Base-by-base conservation (phyloP, 164 flowering plant species). In the Piper betle region DNA sequence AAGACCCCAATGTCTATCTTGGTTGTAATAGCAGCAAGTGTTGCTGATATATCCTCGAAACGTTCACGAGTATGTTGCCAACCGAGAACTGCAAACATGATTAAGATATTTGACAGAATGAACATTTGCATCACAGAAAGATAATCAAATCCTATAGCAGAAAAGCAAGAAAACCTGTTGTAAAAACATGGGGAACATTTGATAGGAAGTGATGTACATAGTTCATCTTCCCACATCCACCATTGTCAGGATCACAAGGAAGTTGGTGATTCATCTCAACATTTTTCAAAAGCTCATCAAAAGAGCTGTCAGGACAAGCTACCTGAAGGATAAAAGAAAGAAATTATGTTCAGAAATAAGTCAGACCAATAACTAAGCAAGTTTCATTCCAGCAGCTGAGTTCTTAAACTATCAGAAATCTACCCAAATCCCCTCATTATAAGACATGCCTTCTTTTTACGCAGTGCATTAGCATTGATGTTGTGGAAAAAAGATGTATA, bases 31-130 rank as follows among this genome's bases (percentile, higher is more conserved):
- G 53, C 3, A 67, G 62, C 81, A 73, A 94, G 68, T 59, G 99
- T 94, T 39, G 91, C 97, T 65, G 65, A 69, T 75, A 94, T 94
- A 78, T 91, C 97, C 39, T 78, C 87, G 55, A 70, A 78, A 71
- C 74, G 80, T 73, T 94, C 99, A 66, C 84, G 74, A 37, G 95
- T 91, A 64, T 84, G 85, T 73, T 94, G 99, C 99, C 97, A 94
- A 53, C 99, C 99, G 58, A 94, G 68, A 77, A 94, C 99, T 94
- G 83, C 77, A 82, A 75, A 33, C 38, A 55, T 33, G 39, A 55
- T 55, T 25, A 16, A 55, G 3, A 25, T 25, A 55, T 6, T 53
- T 33, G 33, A 25, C 33, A 25, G 6, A 2, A 55, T 25, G 33
- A 55, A 12, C 50, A 46, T 10, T 46, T 46, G 11, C 50, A 55